phyloP scores from a whole-genome alignment of 106 monocot genomes.

The Acorus gramineus region DNA sequence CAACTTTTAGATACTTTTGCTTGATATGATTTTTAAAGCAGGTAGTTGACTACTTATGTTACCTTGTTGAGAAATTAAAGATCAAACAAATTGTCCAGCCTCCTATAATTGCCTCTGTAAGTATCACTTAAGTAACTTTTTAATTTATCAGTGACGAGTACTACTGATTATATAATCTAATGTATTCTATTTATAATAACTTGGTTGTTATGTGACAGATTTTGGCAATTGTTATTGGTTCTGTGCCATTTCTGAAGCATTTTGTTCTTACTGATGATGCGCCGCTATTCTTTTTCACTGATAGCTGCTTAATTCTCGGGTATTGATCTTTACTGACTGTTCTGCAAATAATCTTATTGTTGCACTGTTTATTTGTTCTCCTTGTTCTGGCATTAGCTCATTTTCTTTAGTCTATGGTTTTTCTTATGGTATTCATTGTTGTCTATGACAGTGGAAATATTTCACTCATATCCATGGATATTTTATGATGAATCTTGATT shows the following conservation, averaged over 20 bases:
- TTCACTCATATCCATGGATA: no score
- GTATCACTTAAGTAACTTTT: conserved; percentile 4
- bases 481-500: no score
- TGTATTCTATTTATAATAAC: no score
- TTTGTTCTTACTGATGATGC: conserved; percentile 79
- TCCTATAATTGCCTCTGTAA: conserved; percentile 88
- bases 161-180: background rate
- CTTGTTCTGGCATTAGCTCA: conserved; percentile 33
- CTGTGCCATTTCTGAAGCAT: conserved; percentile 71
- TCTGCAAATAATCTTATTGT: background rate
- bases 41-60: conserved; percentile 5
- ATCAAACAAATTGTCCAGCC: conserved; percentile 80
- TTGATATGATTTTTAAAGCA: no score
- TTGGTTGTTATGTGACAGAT: conserved; percentile 28
- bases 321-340: conserved; percentile 13
- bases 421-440: no score
- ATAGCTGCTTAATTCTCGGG: conserved; percentile 97
- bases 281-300: conserved; percentile 91
- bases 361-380: background rate
- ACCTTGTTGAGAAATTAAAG: conserved; percentile 53
- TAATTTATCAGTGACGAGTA: background rate
- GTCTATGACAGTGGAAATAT: no score
- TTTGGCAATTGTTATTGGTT: conserved; percentile 70
- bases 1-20: no score
- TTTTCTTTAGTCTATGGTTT: no score